Base-by-base conservation (phyloP, 768 basidiomycete genomes). In the Russula sp. region DNA sequence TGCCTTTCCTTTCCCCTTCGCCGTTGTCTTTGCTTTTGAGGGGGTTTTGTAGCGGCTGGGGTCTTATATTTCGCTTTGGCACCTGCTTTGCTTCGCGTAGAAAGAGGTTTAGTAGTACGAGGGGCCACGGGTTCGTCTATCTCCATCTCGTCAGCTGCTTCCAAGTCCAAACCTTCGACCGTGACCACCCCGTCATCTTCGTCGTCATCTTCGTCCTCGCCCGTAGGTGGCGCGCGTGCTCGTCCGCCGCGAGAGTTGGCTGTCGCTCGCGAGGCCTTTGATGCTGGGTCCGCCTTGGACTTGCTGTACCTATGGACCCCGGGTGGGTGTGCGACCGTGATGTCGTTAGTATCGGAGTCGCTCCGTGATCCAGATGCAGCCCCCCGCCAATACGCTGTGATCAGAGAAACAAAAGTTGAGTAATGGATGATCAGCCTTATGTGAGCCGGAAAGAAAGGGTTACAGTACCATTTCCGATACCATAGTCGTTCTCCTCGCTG, bases 401-500 rank as follows among this genome's bases (percentile, higher is more conserved):
- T 8, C 18, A 32, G 44, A 36, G 4, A 18, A 16, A 16, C 5
- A 38, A 40, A 4, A 34, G n/a, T 50, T 57, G 16, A 49, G 42
- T 20, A n/a, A 34, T 8, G n/a, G n/a, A n/a, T n/a, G 3, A 13
- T 42, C 8, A 55, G 22, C 22, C 22, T 10, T 10, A 22, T 22
- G 26, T 22, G 28, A n/a, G 7, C 10, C 5, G 5, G 4, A 24
- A 42, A 34, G 16, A 24, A 49, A 22, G 22, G 36, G 13, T 28
- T 18, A 28, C 26, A 13, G 14, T 66, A 86, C 86, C 74, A 44
- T 77, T 69, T 8, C 83, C 86, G 65, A 84, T 76, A 0, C 82
- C 85, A 63, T 80, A 80, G 66, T 86, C 84, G 59, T 80, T 80
- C 16, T 80, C 79, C n/a, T 81, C 79, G 59, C 69, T 79, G 3